Base-by-base conservation (phyloP, 257 asterid genomes). In the Solanum bulbocastanum region DNA sequence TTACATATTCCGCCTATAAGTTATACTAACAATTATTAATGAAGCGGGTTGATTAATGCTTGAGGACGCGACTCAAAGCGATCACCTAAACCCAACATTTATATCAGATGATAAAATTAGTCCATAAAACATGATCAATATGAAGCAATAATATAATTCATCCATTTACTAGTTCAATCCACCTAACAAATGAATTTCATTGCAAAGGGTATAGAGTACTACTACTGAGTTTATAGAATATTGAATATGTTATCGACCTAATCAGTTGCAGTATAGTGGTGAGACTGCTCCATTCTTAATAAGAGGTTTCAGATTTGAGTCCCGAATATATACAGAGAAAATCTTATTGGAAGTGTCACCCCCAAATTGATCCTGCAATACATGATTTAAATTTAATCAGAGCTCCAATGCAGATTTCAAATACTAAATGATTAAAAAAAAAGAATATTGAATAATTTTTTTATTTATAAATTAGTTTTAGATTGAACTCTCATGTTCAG, bases 1-100 rank as follows among this genome's bases (percentile, higher is more conserved):
- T 71, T 65, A n/a, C 35, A 65, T 25, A 1, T 65, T 65, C 6
- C 4, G 2, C 3, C 9, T 56, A 56, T 56, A 56, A 20, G 1
- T 1, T 60, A 30, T 20, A n/a, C n/a, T n/a, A 9, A 33, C 4
- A 33, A 10, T 35, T 73, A 36, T 33, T 18, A 73, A 20, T 36
- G 0, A 4, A 3, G 5, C 8, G 2, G 1, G 12, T 72, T 8
- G 15, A 72, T 33, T 18, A 72, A 33, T 4, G 15, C 44, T 72
- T 33, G 27, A 72, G 1, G 14, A 0, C 1, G 0, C 16, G 6
- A 72, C 4, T 35, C 5, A 8, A 6, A 72, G 1, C 1, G 1
- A 15, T 27, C 23, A 15, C 37, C 10, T 69, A 4, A 32, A 9
- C 6, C 11, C 23, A 68, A n/a, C 8, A n/a, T 2, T 25, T n/a